A percentile compares a stretch with the other conserved stretches of the same genome.
These are phyloP conservation scores for Phytophthora parvispora DNA, from an alignment of 352 stramenopile genomes.

Conservation along the genomic window DNA sequence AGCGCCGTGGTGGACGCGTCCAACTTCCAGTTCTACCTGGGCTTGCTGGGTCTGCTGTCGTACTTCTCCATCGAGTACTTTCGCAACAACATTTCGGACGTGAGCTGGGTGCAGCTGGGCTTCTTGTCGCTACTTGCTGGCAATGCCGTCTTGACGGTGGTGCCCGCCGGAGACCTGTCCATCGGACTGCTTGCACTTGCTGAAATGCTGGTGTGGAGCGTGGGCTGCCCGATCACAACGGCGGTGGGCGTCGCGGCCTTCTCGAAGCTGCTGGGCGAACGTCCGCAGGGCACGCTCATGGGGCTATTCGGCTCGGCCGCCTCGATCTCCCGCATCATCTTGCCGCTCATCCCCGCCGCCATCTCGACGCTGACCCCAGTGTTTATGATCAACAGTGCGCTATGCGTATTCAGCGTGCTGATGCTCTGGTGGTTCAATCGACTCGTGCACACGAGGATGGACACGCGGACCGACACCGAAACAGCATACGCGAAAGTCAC, in stretches of 20 bases:
- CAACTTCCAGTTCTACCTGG: slow-evolving; percentile 85
- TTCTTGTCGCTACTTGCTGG: slow-evolving; percentile 67
- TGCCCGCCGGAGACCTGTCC: slow-evolving; percentile 37
- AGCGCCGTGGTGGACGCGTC: slow-evolving; percentile 63
- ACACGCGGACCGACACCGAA: slow-evolving; percentile 48
- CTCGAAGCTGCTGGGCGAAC: slow-evolving; percentile 70
- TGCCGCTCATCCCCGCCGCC: slow-evolving; percentile 70
- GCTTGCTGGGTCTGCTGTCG: slow-evolving; percentile 65
- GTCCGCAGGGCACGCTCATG: slow-evolving; percentile 80
- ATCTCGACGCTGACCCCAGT: slow-evolving; percentile 69
- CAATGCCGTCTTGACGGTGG: slow-evolving; percentile 65
- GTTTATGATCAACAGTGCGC: slow-evolving; percentile 73
- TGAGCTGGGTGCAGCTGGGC: slow-evolving; percentile 68
- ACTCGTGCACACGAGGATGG: slow-evolving; percentile 52
- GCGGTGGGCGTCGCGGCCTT: slow-evolving; percentile 77
- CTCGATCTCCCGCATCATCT: slow-evolving; percentile 77
- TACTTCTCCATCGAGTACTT: slow-evolving; percentile 85
- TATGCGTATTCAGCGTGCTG: slow-evolving; percentile 61
- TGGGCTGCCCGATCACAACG: slow-evolving; percentile 77
- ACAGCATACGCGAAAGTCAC: slow-evolving; percentile 27
- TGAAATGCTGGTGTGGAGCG: slow-evolving; percentile 77
- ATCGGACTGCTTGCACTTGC: slow-evolving; percentile 51
- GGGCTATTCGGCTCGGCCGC: slow-evolving; percentile 72
- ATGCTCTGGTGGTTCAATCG: slow-evolving; percentile 74
- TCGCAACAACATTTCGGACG: slow-evolving; percentile 65